These are phyloP conservation scores for Syncephalastrum sp. DNA, from an alignment of 371 early-diverging fungal genomes.

Conservation along the genomic window DNA sequence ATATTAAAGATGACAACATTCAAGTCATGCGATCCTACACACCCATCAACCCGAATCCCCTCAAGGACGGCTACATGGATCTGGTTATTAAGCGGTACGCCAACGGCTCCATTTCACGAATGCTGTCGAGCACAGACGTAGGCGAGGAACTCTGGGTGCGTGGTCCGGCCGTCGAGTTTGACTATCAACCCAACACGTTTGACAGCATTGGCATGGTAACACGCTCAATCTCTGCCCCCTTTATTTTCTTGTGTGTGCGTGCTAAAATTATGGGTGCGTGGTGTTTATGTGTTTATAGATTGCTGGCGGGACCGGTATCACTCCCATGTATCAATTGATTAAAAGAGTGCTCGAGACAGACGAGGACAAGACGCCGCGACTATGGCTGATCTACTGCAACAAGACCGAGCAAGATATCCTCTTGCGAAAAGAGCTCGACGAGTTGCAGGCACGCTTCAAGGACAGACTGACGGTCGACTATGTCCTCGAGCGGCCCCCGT, in stretches of 20 bases:
- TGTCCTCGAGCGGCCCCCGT: conserved; percentile 78
- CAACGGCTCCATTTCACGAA: conserved; percentile 54
- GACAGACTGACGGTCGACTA: conserved; percentile 82
- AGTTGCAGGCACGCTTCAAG: conserved; percentile 64
- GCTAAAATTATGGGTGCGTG: too few relatives aligned
- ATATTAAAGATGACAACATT: conserved; percentile 66
- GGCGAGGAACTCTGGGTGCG: conserved; percentile 52
- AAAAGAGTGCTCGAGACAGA: conserved; percentile 79
- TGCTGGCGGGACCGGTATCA: conserved; percentile 91
- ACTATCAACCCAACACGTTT: conserved; percentile 35
- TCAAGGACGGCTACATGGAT: conserved; percentile 52
- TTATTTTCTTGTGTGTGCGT: too few relatives aligned
- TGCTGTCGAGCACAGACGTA: conserved; percentile 36
- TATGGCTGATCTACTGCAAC: conserved; percentile 89
- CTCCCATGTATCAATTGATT: conserved; percentile 91
- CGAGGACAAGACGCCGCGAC: conserved; percentile 67
- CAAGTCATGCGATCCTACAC: conserved; percentile 70
- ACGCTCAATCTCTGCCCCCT: background rate
- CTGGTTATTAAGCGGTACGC: conserved; percentile 62
- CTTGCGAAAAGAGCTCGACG: conserved; percentile 78
- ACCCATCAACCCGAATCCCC: conserved; percentile 51
- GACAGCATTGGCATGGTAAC: conserved; percentile 64
- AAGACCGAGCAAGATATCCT: conserved; percentile 85
- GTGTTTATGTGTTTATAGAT: conserved; percentile 48
- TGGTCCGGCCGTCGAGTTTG: conserved; percentile 61